A percentile compares a stretch with the other conserved stretches of the same genome.
These are phyloP conservation scores for Quercus lobata DNA, from an alignment of 331 rosid genomes.

Conservation along the genomic window DNA sequence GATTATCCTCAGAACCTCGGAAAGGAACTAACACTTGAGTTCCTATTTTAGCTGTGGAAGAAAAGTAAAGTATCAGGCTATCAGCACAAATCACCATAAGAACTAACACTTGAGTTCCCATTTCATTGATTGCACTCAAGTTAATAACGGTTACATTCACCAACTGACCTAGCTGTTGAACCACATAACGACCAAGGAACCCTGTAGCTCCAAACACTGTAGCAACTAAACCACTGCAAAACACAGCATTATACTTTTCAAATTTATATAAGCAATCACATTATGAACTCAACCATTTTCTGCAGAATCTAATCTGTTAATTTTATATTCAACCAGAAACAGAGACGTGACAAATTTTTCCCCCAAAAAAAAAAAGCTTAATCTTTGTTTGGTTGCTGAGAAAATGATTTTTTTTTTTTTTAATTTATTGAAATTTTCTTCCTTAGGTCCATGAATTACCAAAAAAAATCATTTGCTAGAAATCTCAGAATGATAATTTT, in stretches of 20 bases:
- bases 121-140: no score
- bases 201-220: constrained; percentile 98
- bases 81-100: constrained; percentile 5
- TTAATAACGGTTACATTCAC: no score
- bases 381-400: no score
- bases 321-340: neutral
- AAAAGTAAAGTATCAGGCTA: constrained; percentile 2
- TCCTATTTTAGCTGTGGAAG: constrained; percentile 92
- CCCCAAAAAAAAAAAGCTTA: no score
- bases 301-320: neutral
- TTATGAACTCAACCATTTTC: neutral
- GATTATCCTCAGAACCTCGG: constrained; percentile 91
- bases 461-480: no score
- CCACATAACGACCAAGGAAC: constrained; percentile 97
- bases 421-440: no score
- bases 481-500: no score
- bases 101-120: neutral
- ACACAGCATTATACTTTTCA: neutral
- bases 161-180: constrained; percentile 79
- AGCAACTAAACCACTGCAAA: constrained; percentile 87
- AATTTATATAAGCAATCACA: neutral
- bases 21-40: constrained; percentile 92
- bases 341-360: no score
- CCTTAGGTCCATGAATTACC: no score
- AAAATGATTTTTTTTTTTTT: no score